phyloP scores from a whole-genome alignment of 2,329 filamentous ascomycete species.

The Arthrobotrys musiformis region DNA sequence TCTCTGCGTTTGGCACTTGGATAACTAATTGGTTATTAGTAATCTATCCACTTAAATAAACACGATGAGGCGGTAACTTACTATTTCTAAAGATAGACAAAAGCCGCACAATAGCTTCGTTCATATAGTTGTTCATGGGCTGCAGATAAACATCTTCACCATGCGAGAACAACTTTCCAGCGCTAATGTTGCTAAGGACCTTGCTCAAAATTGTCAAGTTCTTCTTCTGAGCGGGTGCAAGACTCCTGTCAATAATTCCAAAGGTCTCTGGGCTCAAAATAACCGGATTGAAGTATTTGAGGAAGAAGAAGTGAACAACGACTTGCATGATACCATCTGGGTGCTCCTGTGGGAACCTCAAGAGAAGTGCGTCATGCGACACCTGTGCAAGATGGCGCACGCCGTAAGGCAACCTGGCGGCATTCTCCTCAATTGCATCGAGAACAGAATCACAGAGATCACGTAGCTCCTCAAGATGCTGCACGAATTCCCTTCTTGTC shows the following conservation, averaged over 20 bases:
- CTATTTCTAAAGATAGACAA: slow-evolving; percentile 69
- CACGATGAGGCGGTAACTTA: slow-evolving; percentile 16
- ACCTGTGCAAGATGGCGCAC: slow-evolving; percentile 88
- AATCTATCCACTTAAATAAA: neutral
- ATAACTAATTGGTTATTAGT: slow-evolving; percentile 71
- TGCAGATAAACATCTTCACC: slow-evolving; percentile 96
- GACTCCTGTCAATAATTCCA: slow-evolving; percentile 87
- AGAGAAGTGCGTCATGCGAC: slow-evolving; percentile 80
- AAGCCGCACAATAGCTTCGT: slow-evolving; percentile 83
- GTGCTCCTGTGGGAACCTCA: slow-evolving; percentile 82
- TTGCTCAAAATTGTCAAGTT: slow-evolving; percentile 92
- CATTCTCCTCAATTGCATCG: slow-evolving; percentile 78
- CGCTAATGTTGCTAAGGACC: slow-evolving; percentile 86
- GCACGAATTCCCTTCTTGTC: slow-evolving; percentile 90
- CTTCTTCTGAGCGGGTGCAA: slow-evolving; percentile 90
- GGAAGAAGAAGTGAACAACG: slow-evolving; percentile 92
- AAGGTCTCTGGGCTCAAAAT: slow-evolving; percentile 90
- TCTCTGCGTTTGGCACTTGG: slow-evolving; percentile 84
- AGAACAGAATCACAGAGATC: slow-evolving; percentile 96
- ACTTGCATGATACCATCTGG: slow-evolving; percentile 81
- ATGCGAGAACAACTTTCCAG: slow-evolving; percentile 83
- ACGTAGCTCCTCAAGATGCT: slow-evolving; percentile 89
- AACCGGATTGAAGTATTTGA: slow-evolving; percentile 89
- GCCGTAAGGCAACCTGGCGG: slow-evolving; percentile 91
- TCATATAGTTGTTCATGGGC: slow-evolving; percentile 90